Conservation (phyloP, 805 yeast genomes). For the Saturnispora quitensis region DNA sequence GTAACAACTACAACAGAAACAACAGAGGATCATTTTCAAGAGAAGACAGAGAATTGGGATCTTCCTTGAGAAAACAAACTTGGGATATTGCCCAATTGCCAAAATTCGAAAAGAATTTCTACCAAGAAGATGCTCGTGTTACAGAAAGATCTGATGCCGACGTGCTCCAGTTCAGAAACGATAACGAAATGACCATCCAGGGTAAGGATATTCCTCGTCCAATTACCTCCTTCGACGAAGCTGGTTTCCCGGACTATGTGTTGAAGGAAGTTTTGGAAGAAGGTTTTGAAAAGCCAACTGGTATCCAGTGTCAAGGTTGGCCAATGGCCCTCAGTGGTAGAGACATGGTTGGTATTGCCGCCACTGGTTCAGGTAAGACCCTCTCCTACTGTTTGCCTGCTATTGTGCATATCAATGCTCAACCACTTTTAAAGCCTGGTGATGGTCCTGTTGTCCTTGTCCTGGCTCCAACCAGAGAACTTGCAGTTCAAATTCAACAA, state of each 20-base stretch:
- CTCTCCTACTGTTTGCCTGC: conserved; percentile 94
- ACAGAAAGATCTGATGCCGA: conserved; percentile 67
- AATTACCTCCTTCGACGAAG: conserved; percentile 86
- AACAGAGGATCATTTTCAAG: conserved; percentile 30
- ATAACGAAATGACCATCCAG: conserved; percentile 73
- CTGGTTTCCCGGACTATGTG: conserved; percentile 95
- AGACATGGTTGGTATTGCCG: conserved; percentile 98
- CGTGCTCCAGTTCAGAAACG: conserved; percentile 64
- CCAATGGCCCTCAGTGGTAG: conserved; percentile 99
- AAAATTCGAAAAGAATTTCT: conserved; percentile 90
- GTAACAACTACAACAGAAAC: conserved; percentile 24
- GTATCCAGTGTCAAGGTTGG: conserved; percentile 99
- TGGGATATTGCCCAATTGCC: conserved; percentile 77
- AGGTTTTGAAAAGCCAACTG: conserved; percentile 92
- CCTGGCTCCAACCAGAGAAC: conserved; percentile 97
- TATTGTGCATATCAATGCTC: conserved; percentile 96
- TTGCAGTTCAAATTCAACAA: conserved; percentile 93
- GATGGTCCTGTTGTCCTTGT: conserved; percentile 97
- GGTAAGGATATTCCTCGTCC: conserved; percentile 93
- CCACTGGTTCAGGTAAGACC: conserved; percentile 99
- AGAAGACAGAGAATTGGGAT: conserved; percentile 41
- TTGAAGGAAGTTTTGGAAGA: conserved; percentile 78
- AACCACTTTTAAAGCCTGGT: conserved; percentile 84
- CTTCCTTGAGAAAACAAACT: conserved; percentile 57
- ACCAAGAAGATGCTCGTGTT: conserved; percentile 76